A percentile compares a stretch with the other conserved stretches of the same genome.
Evolutionary conservation across 2,329 filamentous ascomycete genomes (phyloP).

Genomic region (Trichoderma koningiopsis): DNA sequence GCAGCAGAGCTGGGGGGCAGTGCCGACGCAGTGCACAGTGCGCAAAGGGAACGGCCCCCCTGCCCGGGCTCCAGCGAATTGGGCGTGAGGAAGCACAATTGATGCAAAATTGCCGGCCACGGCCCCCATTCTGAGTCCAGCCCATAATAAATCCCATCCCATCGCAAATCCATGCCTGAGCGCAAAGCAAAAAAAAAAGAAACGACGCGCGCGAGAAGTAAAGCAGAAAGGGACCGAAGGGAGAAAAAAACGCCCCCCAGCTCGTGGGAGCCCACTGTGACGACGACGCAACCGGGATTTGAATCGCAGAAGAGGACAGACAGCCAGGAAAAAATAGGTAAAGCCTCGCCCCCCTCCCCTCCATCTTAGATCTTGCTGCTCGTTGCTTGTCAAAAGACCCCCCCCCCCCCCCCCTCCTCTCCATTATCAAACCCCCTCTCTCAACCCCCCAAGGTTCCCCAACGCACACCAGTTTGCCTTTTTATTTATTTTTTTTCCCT

Average conservation of each 20-base stretch:
- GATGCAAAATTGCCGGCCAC: background rate
- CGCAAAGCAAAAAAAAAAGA: background rate
- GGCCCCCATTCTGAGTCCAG: background rate
- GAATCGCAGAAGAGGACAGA: background rate
- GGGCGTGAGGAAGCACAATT: constrained; percentile 1
- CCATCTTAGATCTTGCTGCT: constrained; percentile 24
- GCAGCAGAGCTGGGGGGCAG: constrained; percentile 20
- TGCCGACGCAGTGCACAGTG: constrained; percentile 8
- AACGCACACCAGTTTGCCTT: constrained; percentile 32
- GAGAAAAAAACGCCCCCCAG: background rate
- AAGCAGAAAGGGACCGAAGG: background rate
- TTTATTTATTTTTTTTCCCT: constrained; percentile 27
- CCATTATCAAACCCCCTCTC: constrained; percentile 25
- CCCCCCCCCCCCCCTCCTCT: constrained; percentile 13
- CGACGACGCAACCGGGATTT: background rate
- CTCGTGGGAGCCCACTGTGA: background rate
- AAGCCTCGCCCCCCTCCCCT: constrained; percentile 11
- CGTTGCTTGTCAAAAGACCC: constrained; percentile 11
- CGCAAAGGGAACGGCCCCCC: constrained; percentile 3
- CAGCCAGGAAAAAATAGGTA: background rate
- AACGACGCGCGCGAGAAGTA: background rate
- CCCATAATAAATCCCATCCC: constrained; percentile 21
- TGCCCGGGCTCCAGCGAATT: background rate
- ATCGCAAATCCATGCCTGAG: constrained; percentile 7
- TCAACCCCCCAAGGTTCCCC: constrained; percentile 28